A percentile compares a stretch with the other conserved stretches of the same genome.
Evolutionary conservation across 2,329 filamentous ascomycete genomes (phyloP).

Genomic region (Fusarium sp.): DNA sequence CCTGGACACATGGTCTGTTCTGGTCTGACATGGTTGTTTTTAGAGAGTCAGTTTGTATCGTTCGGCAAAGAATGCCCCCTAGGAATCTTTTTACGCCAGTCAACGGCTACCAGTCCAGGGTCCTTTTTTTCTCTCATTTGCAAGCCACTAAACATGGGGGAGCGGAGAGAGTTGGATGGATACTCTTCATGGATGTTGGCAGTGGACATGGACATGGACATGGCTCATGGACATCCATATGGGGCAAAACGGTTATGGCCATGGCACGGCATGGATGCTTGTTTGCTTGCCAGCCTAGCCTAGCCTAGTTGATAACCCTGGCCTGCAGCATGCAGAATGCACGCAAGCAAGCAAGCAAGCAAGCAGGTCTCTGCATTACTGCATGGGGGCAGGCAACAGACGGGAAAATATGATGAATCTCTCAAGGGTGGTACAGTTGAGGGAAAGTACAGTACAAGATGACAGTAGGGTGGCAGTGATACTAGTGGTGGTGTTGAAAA

Average conservation of each 20-base stretch:
- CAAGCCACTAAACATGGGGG: conserved; percentile 21
- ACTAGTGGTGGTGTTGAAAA: conserved; percentile 12
- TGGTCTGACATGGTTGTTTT: conserved; percentile 48
- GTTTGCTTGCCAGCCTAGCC: not conserved
- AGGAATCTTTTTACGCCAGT: conserved; percentile 29
- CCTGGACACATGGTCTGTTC: conserved; percentile 45
- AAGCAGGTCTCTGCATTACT: not conserved
- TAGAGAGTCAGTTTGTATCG: not conserved
- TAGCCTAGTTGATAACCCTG: not conserved
- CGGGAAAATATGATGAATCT: conserved; percentile 31
- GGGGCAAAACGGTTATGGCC: conserved; percentile 31
- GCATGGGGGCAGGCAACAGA: conserved; percentile 35
- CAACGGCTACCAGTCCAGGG: conserved; percentile 19
- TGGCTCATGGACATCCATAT: conserved; percentile 1
- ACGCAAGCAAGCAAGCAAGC: not conserved
- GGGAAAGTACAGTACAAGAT: not conserved
- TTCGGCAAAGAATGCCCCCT: conserved; percentile 27
- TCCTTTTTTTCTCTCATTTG: conserved; percentile 17
- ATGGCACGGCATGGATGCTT: conserved; percentile 3
- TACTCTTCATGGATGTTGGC: conserved; percentile 18
- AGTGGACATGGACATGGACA: not conserved
- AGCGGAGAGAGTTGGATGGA: conserved; percentile 10
- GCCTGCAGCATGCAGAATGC: conserved; percentile 2
- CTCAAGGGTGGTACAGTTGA: conserved; percentile 8
- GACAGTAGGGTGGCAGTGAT: conserved; percentile 2